A percentile compares a stretch with the other conserved stretches of the same genome.
These are phyloP conservation scores for Cyberlindnera petersonii DNA, from an alignment of 805 yeast genomes.

Conservation along the genomic window DNA sequence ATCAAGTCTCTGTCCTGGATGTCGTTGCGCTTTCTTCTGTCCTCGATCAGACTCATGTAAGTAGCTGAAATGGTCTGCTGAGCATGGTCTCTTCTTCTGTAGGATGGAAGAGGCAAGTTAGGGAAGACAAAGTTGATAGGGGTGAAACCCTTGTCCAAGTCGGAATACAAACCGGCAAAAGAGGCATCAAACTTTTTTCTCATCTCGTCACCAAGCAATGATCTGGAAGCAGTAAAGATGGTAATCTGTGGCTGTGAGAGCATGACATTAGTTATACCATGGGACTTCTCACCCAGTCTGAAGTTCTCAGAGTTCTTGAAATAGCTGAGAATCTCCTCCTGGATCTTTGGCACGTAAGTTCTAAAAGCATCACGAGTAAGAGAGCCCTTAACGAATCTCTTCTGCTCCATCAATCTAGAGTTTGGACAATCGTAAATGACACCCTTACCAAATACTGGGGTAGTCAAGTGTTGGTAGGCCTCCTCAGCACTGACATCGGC, in stretches of 20 bases:
- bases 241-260: conserved; percentile 91
- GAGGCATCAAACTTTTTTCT: conserved; percentile 76
- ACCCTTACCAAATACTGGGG: conserved; percentile 98
- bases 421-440: conserved; percentile 97
- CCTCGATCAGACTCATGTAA: conserved; percentile 70
- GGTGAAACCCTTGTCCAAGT: conserved; percentile 94
- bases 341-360: conserved; percentile 82
- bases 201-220: conserved; percentile 88
- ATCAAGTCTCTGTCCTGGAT: conserved; percentile 83
- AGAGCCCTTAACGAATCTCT: conserved; percentile 91
- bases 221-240: conserved; percentile 91
- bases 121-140: conserved; percentile 96
- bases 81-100: conserved; percentile 82
- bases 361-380: conserved; percentile 81
- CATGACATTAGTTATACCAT: conserved; percentile 65
- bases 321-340: conserved; percentile 69
- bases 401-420: conserved; percentile 92
- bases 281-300: conserved; percentile 33
- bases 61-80: conserved; percentile 77
- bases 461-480: conserved; percentile 93
- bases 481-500: conserved; percentile 94
- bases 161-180: conserved; percentile 82
- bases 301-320: conserved; percentile 52
- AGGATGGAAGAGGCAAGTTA: conserved; percentile 81
- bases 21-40: conserved; percentile 74